Conservation (phyloP, 352 stramenopile species). For the Pythium scleroteichum region DNA sequence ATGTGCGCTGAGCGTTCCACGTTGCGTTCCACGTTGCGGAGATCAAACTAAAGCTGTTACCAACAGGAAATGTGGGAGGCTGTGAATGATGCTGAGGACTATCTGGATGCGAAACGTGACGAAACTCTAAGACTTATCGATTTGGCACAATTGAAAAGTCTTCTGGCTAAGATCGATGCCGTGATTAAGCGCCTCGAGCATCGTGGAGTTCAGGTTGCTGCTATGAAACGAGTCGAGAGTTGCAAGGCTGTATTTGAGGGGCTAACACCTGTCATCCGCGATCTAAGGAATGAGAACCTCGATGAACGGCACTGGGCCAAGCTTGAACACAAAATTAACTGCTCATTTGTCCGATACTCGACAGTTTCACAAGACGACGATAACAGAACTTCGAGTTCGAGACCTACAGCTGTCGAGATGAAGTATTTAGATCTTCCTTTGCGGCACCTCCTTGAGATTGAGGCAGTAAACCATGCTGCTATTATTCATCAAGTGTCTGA, state of each 20-base stretch:
- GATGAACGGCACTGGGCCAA: constrained; percentile 72
- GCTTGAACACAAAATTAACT: constrained; percentile 69
- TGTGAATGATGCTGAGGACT: constrained; percentile 47
- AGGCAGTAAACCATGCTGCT: constrained; percentile 39
- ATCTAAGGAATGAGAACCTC: constrained; percentile 60
- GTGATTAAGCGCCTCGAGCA: constrained; percentile 32
- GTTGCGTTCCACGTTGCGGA: too few species aligned
- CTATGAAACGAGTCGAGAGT: constrained; percentile 40
- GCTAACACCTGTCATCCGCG: constrained; percentile 52
- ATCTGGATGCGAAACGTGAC: constrained; percentile 35
- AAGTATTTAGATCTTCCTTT: constrained; percentile 48
- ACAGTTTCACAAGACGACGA: background rate
- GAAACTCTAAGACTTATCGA: constrained; percentile 50
- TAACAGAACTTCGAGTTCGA: background rate
- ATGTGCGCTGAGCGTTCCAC: background rate
- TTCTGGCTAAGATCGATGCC: constrained; percentile 26
- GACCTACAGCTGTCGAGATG: constrained; percentile 1
- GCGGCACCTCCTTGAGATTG: constrained; percentile 49
- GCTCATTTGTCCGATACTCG: constrained; percentile 28
- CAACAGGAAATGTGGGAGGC: constrained; percentile 55
- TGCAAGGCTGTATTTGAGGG: constrained; percentile 48
- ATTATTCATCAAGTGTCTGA: constrained; percentile 66
- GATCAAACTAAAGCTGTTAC: background rate
- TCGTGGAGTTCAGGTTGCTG: constrained; percentile 21
- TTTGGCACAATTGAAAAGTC: constrained; percentile 35